phyloP scores from a whole-genome alignment of 2,329 filamentous ascomycete genomes.

The Alternaria postmessia region DNA sequence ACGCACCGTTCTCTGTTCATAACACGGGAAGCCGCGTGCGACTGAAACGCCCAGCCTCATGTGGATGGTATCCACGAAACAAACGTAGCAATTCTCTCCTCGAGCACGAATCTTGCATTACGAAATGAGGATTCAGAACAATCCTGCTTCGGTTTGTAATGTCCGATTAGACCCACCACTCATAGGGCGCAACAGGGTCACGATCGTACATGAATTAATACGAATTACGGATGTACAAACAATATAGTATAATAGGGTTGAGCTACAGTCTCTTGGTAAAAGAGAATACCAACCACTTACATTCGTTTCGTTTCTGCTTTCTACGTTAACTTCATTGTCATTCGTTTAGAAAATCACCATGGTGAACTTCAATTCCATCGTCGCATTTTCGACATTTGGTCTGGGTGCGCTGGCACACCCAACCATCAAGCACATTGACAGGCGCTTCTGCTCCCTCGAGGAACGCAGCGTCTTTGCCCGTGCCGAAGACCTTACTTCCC shows the following conservation, averaged over 20 bases:
- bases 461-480: slow-evolving; percentile 26
- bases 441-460: slow-evolving; percentile 28
- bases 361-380: slow-evolving; percentile 27
- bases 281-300: not conserved
- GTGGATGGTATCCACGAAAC: not conserved
- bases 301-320: not conserved
- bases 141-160: not conserved
- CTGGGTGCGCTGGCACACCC: slow-evolving; percentile 34
- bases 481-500: slow-evolving; percentile 16
- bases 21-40: not conserved
- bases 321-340: not conserved
- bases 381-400: slow-evolving; percentile 24
- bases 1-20: not conserved
- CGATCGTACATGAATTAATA: not conserved
- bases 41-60: not conserved
- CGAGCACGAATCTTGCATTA: not conserved
- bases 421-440: slow-evolving; percentile 35
- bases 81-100: not conserved
- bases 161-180: not conserved
- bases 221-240: not conserved
- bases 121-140: not conserved
- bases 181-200: not conserved
- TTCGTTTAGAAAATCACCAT: slow-evolving; percentile 13
- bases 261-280: not conserved
- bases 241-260: not conserved